Conservation (phyloP, 2,329 filamentous ascomycete species). For the Aureobasidium sp. region DNA sequence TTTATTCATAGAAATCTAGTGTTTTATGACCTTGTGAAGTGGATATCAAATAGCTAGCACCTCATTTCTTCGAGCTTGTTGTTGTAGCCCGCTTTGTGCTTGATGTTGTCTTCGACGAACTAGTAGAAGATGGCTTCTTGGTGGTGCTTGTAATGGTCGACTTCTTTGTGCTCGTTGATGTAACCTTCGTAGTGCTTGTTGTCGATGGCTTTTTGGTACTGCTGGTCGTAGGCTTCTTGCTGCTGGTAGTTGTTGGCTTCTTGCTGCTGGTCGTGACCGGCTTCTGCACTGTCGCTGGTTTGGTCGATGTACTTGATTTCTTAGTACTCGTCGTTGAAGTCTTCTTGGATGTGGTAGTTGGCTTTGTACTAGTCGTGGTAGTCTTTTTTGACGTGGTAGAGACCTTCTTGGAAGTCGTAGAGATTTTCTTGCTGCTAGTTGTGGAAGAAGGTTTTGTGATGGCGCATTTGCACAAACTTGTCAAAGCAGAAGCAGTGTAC, state of each 20-base stretch:
- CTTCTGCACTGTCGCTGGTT: not conserved
- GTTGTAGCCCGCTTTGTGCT: not conserved
- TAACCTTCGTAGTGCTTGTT: not conserved
- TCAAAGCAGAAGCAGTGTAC: not conserved
- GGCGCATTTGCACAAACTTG: not conserved
- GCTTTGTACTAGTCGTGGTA: not conserved
- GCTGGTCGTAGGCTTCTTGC: not conserved
- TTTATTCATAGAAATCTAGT: too few species aligned
- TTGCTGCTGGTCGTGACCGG: not conserved
- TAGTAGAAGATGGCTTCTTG: not conserved
- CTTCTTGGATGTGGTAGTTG: not conserved
- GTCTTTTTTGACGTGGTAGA: not conserved
- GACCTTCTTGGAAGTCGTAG: not conserved
- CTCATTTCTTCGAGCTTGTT: not conserved
- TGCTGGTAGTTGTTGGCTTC: not conserved
- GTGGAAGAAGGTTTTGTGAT: not conserved
- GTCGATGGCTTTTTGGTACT: not conserved
- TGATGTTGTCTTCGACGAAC: not conserved
- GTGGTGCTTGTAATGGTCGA: not conserved
- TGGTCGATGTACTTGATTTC: not conserved
- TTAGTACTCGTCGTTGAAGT: not conserved
- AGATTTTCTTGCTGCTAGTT: not conserved
- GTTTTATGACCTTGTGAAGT: too few species aligned
- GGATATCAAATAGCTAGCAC: not conserved
- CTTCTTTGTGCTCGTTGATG: not conserved